Evolutionary conservation across 177 flowering plant species (phyloP), one percentile per base, ranked within the genome.

Genomic region (Telopea speciosissima): DNA sequence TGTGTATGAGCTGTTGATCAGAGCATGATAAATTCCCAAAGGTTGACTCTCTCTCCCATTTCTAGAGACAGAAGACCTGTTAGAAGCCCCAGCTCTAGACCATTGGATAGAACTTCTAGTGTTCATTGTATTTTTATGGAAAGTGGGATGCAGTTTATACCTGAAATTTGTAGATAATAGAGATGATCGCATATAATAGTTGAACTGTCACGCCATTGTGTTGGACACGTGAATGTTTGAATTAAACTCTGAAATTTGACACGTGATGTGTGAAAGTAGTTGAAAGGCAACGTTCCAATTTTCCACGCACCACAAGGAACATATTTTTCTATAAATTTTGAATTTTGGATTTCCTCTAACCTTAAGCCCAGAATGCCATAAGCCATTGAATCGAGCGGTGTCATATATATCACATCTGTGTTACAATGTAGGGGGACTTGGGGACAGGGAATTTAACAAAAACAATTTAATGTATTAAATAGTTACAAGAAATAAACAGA

Each of bases 1-100:
- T 65, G 92, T 89, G 8, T 92, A 92, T 31, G 99, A 92, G 81
- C 76, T 92, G 58, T 44, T 90, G 79, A 74, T 92, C 52, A 83
- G 93, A 76, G 90, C 93, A 63, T 95, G 80, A 86, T 17, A 11
- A 10, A 1, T 12, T 49, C 54, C 9, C 5, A 11, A 49, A 49
- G 54, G 11, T 49, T 49, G 3, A 16, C 11, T 11, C 3, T 49
- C 19, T 49, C 8, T 49, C 54, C 19, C 14, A 49, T 49, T 49
- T 13, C 17, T 49, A 1, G 54, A 49, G 19, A 49, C 54, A 3
- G 54, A 16, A 49, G 54, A 49, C 54, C 54, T 49, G 8, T 49
- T 12, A 12, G 19, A 49, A 49, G 17, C 40, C 40, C 40, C 40
- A 36, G 54, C 54, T 13, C 8, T 19, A 49, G 19, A 49, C 4